Percentiles rank a stretch among this genome's conserved stretches.
Conservation (phyloP, 495 filamentous ascomycete species). For the Tuber borchii region DNA sequence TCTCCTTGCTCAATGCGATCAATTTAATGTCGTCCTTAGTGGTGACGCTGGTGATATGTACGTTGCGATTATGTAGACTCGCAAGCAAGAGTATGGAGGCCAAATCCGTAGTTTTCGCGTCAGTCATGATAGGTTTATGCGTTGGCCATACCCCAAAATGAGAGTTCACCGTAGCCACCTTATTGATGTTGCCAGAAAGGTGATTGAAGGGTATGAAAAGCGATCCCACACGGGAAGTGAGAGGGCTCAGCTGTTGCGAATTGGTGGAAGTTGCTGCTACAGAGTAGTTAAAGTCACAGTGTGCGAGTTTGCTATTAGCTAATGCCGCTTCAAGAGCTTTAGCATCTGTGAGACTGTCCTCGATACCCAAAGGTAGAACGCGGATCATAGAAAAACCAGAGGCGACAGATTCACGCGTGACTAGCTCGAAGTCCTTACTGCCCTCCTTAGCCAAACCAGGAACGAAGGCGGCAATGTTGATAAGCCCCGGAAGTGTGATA, state of each 20-base stretch:
- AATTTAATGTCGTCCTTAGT: conserved; percentile 76
- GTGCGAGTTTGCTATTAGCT: conserved; percentile 62
- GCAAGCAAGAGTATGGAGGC: conserved; percentile 73
- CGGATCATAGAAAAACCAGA: conserved; percentile 80
- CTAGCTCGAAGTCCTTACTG: conserved; percentile 61
- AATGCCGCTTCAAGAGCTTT: conserved; percentile 68
- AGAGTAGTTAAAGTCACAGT: conserved; percentile 82
- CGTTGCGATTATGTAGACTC: conserved; percentile 73
- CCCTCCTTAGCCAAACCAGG: conserved; percentile 60
- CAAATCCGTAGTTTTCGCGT: conserved; percentile 75
- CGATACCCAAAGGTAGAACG: conserved; percentile 69
- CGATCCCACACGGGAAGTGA: conserved; percentile 70
- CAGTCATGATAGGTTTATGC: conserved; percentile 77
- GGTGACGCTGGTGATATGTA: conserved; percentile 76
- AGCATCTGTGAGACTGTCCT: conserved; percentile 66
- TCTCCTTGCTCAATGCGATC: conserved; percentile 73
- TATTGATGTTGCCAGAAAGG: conserved; percentile 76
- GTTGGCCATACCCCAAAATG: conserved; percentile 77
- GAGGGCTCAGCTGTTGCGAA: conserved; percentile 64
- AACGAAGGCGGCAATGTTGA: conserved; percentile 76
- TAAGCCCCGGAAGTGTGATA: conserved; percentile 65
- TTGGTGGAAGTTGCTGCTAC: conserved; percentile 73
- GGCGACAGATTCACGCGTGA: conserved; percentile 68
- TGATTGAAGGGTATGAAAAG: conserved; percentile 87
- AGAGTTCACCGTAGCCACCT: conserved; percentile 71